These are phyloP conservation scores for Diospyros lotus DNA, from an alignment of 148 eudicot species.

Conservation along the genomic window DNA sequence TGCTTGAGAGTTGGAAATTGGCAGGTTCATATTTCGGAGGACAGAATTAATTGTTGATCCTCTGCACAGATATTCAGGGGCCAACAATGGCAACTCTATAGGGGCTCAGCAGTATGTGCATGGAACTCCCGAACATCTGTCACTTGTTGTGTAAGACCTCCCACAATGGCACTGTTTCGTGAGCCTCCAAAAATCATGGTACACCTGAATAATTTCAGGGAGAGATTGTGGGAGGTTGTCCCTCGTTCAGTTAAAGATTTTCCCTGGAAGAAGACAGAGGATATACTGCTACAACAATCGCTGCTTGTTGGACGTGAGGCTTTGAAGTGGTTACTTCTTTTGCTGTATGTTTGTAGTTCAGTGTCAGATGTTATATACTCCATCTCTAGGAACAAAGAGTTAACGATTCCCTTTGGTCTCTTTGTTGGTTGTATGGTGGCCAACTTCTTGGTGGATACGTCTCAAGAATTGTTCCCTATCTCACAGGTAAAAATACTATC, in stretches of 20 bases:
- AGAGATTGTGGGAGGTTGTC: conserved; percentile 25
- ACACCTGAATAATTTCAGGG: conserved; percentile 20
- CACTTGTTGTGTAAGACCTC: conserved; percentile 19
- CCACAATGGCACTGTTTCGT: conserved; percentile 21
- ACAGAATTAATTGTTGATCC: not conserved
- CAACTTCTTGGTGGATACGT: conserved; percentile 32
- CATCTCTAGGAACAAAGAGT: conserved; percentile 46
- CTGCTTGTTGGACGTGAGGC: conserved; percentile 22
- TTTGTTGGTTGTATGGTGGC: conserved; percentile 35
- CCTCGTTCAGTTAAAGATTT: conserved; percentile 37
- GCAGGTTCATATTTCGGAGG: not conserved
- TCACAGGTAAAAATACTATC: conserved; percentile 23
- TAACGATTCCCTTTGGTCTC: conserved; percentile 50
- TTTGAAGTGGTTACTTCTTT: conserved; percentile 37
- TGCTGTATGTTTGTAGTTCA: conserved; percentile 25
- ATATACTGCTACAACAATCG: conserved; percentile 19
- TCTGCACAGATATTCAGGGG: conserved; percentile 17
- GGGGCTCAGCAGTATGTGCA: not conserved
- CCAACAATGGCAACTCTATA: conserved; percentile 9
- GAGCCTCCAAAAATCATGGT: conserved; percentile 29
- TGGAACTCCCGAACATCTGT: conserved; percentile 14
- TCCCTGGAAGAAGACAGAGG: conserved; percentile 45
- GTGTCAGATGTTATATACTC: conserved; percentile 28
- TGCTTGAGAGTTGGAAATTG: not conserved
- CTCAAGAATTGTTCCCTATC: conserved; percentile 29